Base-by-base conservation (phyloP, 2,329 filamentous ascomycete species). In the Aspergillus luchuensis region DNA sequence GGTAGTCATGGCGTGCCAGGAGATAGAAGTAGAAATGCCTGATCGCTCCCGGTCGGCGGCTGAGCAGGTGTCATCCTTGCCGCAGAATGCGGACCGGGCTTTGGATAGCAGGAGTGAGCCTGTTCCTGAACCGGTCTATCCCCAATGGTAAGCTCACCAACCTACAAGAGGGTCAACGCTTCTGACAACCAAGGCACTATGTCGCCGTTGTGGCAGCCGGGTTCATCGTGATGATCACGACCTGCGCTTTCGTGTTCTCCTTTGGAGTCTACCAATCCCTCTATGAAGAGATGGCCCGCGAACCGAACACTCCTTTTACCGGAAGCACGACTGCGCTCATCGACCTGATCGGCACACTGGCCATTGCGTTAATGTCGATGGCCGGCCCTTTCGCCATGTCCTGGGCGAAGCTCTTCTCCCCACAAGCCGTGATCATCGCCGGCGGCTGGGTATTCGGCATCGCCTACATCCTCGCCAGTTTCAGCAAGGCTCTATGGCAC, bases 181-280 rank as follows among this genome's bases (percentile, higher is more conserved):
- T 25, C 51, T 54, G 19, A 54, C 51, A 38, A 6, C 4, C 5
- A 51, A 62, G 59, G 56, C 48, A 63, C 45, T 62, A 57, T 53
- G 48, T 51, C 7, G n/a, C 66, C 6, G 58, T 72, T 25, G 64
- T 71, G 8, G 59, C 52, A 3, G 63, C 68, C 13, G 67, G 71
- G 39, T 73, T 73, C 51, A 62, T 69, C 13, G 64, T 74, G 8
- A 76, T 72, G 63, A 73, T 76, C 57, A 76, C 73, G n/a, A 72
- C 69, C 30, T 76, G 75, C 57, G 74, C 73, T 10, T 68, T 78
- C 13, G 70, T 73, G 53, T 79, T 80, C 62, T 68, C 73, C n/a
- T 79, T 76, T 51, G 77, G 77, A 13, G 73, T 79, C 30, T 79
- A 78, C 55, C 75, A 79, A 66, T 75, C 72, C 2, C 71, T 78